Evolutionary conservation across 441 rosid genomes (phyloP).

Genomic region (Jatropha podagrica): DNA sequence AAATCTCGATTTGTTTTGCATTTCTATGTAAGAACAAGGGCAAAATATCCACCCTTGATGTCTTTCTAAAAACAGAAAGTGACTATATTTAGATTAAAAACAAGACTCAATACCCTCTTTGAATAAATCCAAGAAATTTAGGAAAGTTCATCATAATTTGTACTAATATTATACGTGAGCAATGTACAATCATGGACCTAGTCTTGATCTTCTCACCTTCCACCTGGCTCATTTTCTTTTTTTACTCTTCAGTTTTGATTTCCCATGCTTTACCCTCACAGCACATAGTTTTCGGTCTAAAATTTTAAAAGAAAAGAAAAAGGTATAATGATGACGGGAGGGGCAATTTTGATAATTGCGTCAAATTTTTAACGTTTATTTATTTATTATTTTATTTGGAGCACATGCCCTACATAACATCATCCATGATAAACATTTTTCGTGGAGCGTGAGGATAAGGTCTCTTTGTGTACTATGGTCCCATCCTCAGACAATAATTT

Average conservation of each 20-base stretch:
- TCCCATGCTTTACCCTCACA: not conserved
- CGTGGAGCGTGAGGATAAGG: constrained; percentile 25
- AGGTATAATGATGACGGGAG: constrained; percentile 2
- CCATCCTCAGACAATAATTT: constrained; percentile 5
- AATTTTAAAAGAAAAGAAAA: not conserved
- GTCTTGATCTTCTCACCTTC: not conserved
- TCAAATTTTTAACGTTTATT: not conserved
- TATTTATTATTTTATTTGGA: no score
- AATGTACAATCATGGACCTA: constrained; percentile 8
- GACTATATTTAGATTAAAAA: not conserved
- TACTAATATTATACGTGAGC: constrained; percentile 10
- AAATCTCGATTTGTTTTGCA: not conserved
- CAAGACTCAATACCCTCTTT: not conserved
- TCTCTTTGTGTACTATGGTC: not conserved
- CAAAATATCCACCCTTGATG: not conserved
- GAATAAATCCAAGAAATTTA: not conserved
- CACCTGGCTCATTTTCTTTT: no score
- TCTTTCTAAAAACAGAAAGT: not conserved
- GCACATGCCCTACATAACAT: not conserved
- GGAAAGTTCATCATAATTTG: not conserved
- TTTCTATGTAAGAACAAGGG: not conserved
- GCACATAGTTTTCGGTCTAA: constrained; percentile 6
- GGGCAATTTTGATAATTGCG: constrained; percentile 5
- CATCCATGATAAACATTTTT: constrained; percentile 5
- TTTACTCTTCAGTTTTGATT: not conserved